Base-by-base conservation (phyloP, 2,329 filamentous ascomycete species). In the Xylaria arbuscula region DNA sequence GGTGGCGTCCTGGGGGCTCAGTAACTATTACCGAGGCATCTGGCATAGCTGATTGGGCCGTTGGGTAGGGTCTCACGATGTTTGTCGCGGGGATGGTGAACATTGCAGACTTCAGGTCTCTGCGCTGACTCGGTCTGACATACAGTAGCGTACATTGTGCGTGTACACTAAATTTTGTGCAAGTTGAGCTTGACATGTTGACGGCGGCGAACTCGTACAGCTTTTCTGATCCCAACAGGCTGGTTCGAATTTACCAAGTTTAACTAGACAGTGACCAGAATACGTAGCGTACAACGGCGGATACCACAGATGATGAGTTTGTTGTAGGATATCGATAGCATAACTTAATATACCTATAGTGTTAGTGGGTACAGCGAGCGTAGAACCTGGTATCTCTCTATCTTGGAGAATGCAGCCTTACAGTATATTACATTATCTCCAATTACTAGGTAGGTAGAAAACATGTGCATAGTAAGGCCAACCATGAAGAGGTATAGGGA, bases 251-350 rank as follows among this genome's bases (percentile, higher is more conserved):
- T 48, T 19, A 15, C n/a, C 11, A 11, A 9, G 22, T 11, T n/a
- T 2, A 11, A 11, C 19, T 22, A 28, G 10, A 38, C n/a, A n/a
- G n/a, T n/a, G n/a, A 55, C 53, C 10, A 36, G 53, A 22, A 40
- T 59, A 51, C 55, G 54, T 38, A 58, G 51, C 32, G 45, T 64
- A 45, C 54, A 15, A 58, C 11, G 34, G 51, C 45, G 61, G 32
- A 36, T 15, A 17, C 40, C 40, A 40, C 42, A 55, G n/a, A 32
- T 47, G 32, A 2, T 28, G 28, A 28, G 28, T 28, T 28, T 28
- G 28, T 28, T n/a, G n/a, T n/a, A n/a, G n/a, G n/a, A n/a, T n/a
- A n/a, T n/a, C n/a, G n/a, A n/a, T n/a, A n/a, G n/a, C n/a, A n/a
- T n/a, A n/a, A n/a, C n/a, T n/a, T n/a, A n/a, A n/a, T n/a, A n/a